Base-by-base conservation (phyloP, 139 green algal species). In the Limnomonas spitsbergensis region DNA sequence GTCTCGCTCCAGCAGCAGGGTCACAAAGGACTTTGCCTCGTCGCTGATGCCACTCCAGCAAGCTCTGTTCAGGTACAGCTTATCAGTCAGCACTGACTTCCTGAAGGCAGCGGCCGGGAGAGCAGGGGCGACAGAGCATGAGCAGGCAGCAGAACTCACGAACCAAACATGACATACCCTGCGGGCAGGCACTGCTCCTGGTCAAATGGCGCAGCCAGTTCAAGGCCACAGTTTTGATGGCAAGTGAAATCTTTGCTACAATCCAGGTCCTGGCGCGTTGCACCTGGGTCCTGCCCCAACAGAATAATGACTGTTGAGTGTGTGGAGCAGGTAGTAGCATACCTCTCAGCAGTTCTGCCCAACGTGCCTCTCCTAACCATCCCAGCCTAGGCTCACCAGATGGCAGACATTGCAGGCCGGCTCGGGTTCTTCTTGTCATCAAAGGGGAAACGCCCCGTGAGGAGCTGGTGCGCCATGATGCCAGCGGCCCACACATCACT, bases 401-500 rank as follows among this genome's bases (percentile, higher is more conserved):
- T 84, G 29, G 88, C 88, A 36, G 89, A 89, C 56, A 97, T 83
- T 1, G 89, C 85, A 24, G 92, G 91, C 2, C 80, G 79, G 69
- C 85, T 75, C 1, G 83, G 85, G 82, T 90, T 94, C 67, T 83
- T 79, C 40, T 82, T 85, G 84, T 97, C 93, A 82, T 97, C 89
- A 82, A 96, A 97, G 4, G 93, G 93, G 71, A 97, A 84, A 37
- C 83, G 79, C 1, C 92, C 92, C 2, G 84, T 91, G 4, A 97
- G 83, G 78, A 97, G 85, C 87, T 97, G 92, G 84, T 91, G 84
- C 0, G 90, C 89, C 93, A 97, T 97, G 4, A 97, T 88, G 3
- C 93, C 93, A 7, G 91, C 92, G 4, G 89, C 79, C 93, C 92
- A 97, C 6, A 97, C 66, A 56, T 97, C 93, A 2, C 84, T 88